phyloP scores from a whole-genome alignment of 75 land plant genomes.

The Cupressus sempervirens region DNA sequence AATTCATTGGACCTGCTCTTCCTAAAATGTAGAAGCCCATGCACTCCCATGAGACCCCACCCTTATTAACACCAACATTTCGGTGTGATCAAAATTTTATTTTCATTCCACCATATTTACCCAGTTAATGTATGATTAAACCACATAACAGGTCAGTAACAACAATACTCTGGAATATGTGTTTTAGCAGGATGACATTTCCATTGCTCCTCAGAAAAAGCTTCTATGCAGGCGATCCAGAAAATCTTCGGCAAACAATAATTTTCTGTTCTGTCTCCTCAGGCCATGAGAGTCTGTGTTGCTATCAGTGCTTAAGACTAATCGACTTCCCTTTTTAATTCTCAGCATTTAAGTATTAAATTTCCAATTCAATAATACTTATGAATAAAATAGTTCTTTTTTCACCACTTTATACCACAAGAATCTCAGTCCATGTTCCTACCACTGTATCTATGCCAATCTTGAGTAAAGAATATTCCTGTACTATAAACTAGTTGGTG shows the following conservation, averaged over 20 bases:
- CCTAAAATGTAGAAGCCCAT: too few relatives aligned
- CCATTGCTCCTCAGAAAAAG: background rate
- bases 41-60: too few relatives aligned
- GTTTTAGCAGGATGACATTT: too few relatives aligned
- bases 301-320: background rate
- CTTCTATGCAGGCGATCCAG: too few relatives aligned
- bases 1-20: too few relatives aligned
- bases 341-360: background rate
- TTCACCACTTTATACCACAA: background rate
- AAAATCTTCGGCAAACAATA: too few relatives aligned
- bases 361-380: background rate
- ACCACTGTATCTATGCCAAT: background rate
- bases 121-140: too few relatives aligned
- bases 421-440: background rate
- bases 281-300: too few relatives aligned
- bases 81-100: too few relatives aligned
- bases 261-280: background rate
- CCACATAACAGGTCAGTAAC: background rate
- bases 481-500: background rate
- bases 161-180: background rate
- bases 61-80: too few relatives aligned
- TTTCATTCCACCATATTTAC: too few relatives aligned
- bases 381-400: background rate
- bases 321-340: background rate
- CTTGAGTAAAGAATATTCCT: background rate